A percentile compares a stretch with the other conserved stretches of the same genome.
Evolutionary conservation across 1,284 basidiomycete species (phyloP).

Genomic region (Melampsora americana): DNA sequence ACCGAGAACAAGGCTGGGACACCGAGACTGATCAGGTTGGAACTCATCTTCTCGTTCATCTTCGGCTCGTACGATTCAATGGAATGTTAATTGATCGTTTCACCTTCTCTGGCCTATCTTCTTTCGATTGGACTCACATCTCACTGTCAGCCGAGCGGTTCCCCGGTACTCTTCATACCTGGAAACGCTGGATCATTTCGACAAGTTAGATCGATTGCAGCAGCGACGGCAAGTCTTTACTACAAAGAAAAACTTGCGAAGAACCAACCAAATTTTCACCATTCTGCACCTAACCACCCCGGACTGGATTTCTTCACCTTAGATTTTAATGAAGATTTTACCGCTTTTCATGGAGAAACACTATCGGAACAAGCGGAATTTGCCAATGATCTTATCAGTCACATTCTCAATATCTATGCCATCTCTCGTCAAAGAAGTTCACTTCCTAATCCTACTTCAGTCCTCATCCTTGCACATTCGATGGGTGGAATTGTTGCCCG

Average conservation of each 20-base stretch:
- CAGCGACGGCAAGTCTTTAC: constrained; percentile 77
- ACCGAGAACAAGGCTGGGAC: constrained; percentile 86
- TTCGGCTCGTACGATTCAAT: neutral
- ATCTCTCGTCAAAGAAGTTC: neutral
- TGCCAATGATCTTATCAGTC: constrained; percentile 67
- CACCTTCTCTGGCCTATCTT: neutral
- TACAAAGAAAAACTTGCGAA: constrained; percentile 56
- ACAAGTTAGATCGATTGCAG: constrained; percentile 91
- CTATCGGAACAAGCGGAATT: constrained; percentile 78
- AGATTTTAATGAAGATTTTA: constrained; percentile 96
- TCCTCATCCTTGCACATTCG: constrained; percentile 85
- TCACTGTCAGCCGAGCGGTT: constrained; percentile 61
- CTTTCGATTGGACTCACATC: constrained; percentile 35
- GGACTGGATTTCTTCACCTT: constrained; percentile 82
- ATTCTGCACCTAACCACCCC: constrained; percentile 53
- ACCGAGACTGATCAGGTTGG: constrained; percentile 60
- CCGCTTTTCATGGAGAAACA: constrained; percentile 88
- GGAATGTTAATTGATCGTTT: neutral
- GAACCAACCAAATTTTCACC: neutral
- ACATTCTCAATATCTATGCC: constrained; percentile 74
- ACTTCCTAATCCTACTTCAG: constrained; percentile 51
- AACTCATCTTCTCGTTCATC: neutral
- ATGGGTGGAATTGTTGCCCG: constrained; percentile 96
- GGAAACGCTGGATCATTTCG: constrained; percentile 94
- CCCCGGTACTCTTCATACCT: constrained; percentile 90